Evolutionary conservation across 352 stramenopile genomes (phyloP), one percentile per base, ranked within the genome.

Genomic region (Phytophthora melonis): DNA sequence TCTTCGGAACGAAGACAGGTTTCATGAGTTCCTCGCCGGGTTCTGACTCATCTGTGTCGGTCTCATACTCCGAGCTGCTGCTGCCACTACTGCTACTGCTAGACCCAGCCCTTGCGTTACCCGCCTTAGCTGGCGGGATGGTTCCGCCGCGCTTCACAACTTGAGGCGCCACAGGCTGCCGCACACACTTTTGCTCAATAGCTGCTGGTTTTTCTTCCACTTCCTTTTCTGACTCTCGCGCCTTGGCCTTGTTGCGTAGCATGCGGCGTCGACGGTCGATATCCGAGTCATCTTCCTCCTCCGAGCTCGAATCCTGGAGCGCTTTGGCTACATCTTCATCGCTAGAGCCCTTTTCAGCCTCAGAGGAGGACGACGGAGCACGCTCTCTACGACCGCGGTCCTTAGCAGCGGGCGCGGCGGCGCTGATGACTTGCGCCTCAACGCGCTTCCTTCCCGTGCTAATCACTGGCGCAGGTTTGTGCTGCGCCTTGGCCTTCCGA

Each of bases 1-100:
- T 91, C 70, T 97, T 98, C 0, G 94, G 94, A 23, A 98, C 86
- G 68, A 98, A 98, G 16, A 98, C 84, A 5, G 94, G 94, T 69
- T 97, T 98, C 81, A 97, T 90, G 16, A 98, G 71, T 70, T 86
- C 74, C 54, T 94, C 85, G 10, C 75, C 84, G 25, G 79, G 79
- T 13, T 93, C 87, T 14, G 88, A 95, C 4, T 93, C 83, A 59
- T 93, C 84, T 10, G 89, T 88, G 63, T 97, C 90, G 0, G 89
- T 97, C 68, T 95, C 90, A 76, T 85, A 95, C 61, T 96, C 89
- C 1, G 88, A 93, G 34, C 72, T 87, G 10, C 80, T 84, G 50
- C 79, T 87, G 5, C 72, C 78, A 16, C 74, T 83, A 34, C 76
- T 83, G 30, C 78, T 80, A 9, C 66, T 81, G 66, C 75, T 81